phyloP scores from a whole-genome alignment of 768 basidiomycete genomes.

The Lactarius hengduanensis region DNA sequence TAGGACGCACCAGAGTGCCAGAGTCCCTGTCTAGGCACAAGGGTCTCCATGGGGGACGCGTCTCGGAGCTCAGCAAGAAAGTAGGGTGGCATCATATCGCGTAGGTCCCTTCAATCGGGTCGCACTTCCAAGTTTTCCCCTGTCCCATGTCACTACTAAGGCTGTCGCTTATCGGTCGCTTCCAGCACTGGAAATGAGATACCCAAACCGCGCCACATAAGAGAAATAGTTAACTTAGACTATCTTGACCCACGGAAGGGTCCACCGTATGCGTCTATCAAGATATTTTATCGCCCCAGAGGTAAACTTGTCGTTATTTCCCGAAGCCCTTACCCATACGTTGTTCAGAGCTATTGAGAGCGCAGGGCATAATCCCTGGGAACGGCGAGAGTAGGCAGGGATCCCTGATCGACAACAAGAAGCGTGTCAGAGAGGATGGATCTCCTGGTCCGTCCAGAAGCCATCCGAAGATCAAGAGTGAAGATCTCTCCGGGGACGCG shows the following conservation, averaged over 20 bases:
- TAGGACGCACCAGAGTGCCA: no score
- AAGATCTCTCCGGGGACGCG: background rate
- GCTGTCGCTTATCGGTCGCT: background rate
- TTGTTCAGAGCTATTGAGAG: constrained; percentile 17
- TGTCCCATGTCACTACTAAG: background rate
- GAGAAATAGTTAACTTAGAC: background rate
- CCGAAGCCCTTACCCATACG: background rate
- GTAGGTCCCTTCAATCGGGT: background rate
- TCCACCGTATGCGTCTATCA: constrained; percentile 7
- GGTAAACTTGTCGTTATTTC: background rate
- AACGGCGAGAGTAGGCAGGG: background rate
- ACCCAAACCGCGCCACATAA: background rate
- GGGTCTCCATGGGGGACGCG: constrained; percentile 6
- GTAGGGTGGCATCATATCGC: constrained; percentile 23
- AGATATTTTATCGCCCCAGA: constrained; percentile 22
- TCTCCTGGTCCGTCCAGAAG: constrained; percentile 6
- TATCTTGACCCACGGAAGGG: background rate
- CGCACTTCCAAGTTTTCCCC: no score
- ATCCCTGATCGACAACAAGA: background rate
- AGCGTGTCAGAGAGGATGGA: constrained; percentile 10
- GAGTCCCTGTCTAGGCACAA: rapidly evolving
- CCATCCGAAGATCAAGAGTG: background rate
- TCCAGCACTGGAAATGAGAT: constrained; percentile 17
- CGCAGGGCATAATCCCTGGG: constrained; percentile 13
- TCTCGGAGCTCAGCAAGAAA: constrained; percentile 25